These are phyloP conservation scores for Trifolium pratense DNA, from an alignment of 306 rosid species.

Conservation along the genomic window DNA sequence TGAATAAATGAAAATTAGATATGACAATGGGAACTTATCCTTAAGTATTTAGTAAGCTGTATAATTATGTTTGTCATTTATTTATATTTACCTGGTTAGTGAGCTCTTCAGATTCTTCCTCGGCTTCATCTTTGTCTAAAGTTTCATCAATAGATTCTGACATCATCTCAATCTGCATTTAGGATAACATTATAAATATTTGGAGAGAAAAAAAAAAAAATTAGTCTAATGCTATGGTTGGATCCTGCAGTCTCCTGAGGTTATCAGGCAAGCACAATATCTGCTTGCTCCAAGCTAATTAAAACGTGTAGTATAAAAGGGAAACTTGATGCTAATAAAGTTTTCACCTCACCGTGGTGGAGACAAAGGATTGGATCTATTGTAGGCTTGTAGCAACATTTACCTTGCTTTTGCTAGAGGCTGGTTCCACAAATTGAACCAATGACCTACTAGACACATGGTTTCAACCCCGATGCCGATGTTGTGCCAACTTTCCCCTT, in stretches of 20 bases:
- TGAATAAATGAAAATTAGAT: slow-evolving; percentile 34
- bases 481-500: not conserved
- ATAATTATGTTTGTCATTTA: slow-evolving; percentile 30
- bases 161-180: slow-evolving; percentile 95
- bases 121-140: slow-evolving; percentile 96
- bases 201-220: not conserved
- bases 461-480: not conserved
- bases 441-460: not conserved
- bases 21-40: not conserved
- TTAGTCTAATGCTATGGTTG: not conserved
- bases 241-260: not conserved
- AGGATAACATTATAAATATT: not conserved
- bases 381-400: not conserved
- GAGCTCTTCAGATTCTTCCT: slow-evolving; percentile 98
- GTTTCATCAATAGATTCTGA: slow-evolving; percentile 97
- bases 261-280: not conserved
- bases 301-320: not conserved
- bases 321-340: not conserved
- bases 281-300: not conserved
- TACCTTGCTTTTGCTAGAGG: not conserved
- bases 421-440: not conserved
- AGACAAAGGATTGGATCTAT: not conserved
- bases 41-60: slow-evolving; percentile 7
- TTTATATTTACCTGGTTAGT: slow-evolving; percentile 78
- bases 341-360: not conserved